Conservation (phyloP, 1,284 basidiomycete species). For the Sanguinoderma infundibulare region DNA sequence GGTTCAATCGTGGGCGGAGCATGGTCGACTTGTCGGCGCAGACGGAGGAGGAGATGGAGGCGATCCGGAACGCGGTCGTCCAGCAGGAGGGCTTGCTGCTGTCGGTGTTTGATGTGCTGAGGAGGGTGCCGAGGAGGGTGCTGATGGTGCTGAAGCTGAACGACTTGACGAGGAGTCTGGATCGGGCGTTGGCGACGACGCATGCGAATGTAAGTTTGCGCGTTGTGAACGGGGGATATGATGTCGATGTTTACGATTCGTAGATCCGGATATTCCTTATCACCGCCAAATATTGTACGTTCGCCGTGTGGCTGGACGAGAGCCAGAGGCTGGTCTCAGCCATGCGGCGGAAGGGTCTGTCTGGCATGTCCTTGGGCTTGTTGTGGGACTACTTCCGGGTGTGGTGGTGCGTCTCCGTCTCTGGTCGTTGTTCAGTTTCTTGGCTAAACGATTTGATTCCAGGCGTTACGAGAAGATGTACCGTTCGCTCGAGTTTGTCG, state of each 20-base stretch:
- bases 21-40: conserved; percentile 77
- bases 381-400: conserved; percentile 58
- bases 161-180: conserved; percentile 79
- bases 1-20: conserved; percentile 66
- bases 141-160: conserved; percentile 89
- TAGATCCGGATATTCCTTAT: conserved; percentile 89
- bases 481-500: conserved; percentile 53
- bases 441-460: conserved; percentile 13
- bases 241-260: background rate
- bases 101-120: conserved; percentile 84
- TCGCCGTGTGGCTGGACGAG: conserved; percentile 86
- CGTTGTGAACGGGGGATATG: background rate
- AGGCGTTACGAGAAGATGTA: conserved; percentile 66
- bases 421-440: conserved; percentile 6
- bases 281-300: conserved; percentile 88
- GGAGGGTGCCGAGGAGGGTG: conserved; percentile 83
- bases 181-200: conserved; percentile 73
- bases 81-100: conserved; percentile 80
- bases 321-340: conserved; percentile 52
- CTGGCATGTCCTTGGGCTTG: conserved; percentile 49
- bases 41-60: conserved; percentile 74
- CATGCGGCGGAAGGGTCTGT: conserved; percentile 54
- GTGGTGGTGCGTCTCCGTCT: conserved; percentile 61
- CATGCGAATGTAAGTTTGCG: conserved; percentile 62
- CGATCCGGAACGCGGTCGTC: conserved; percentile 81